Conservation (phyloP, 257 asterid species). For the Ilex aquifolium region DNA sequence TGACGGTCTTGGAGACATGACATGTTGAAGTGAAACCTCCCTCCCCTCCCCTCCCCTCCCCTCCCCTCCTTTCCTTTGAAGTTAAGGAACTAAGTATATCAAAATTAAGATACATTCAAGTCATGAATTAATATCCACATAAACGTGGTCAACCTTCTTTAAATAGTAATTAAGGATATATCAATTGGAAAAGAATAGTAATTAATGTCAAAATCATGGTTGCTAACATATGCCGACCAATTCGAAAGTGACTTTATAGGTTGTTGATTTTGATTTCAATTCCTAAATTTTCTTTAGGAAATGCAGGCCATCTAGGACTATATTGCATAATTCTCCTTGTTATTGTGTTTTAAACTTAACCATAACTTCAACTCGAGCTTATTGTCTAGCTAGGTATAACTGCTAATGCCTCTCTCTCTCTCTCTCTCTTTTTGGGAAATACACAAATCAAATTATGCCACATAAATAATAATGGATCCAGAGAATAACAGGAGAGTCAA, state of each 20-base stretch:
- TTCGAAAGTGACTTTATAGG: conserved; percentile 9
- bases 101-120: conserved; percentile 10
- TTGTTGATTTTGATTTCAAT: background rate
- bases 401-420: too few relatives aligned
- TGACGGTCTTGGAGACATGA: conserved; percentile 23
- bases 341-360: too few relatives aligned
- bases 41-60: background rate
- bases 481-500: too few relatives aligned
- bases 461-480: too few relatives aligned
- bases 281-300: too few relatives aligned
- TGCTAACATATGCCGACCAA: conserved; percentile 44
- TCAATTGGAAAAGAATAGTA: conserved; percentile 13
- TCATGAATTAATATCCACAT: conserved; percentile 17
- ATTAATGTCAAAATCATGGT: conserved; percentile 26
- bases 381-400: too few relatives aligned
- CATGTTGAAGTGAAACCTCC: conserved; percentile 19
- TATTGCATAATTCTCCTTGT: too few relatives aligned
- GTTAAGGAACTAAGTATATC: conserved; percentile 34
- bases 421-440: too few relatives aligned
- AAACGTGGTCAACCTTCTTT: conserved; percentile 34
- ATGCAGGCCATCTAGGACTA: too few relatives aligned
- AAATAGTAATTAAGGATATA: conserved; percentile 7
- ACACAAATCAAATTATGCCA: too few relatives aligned
- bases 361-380: too few relatives aligned
- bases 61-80: conserved; percentile 29